Percentiles rank a stretch among this genome's conserved stretches.
Evolutionary conservation across 2,329 filamentous ascomycete species (phyloP).

Genomic region (Incumbomyces lentus): DNA sequence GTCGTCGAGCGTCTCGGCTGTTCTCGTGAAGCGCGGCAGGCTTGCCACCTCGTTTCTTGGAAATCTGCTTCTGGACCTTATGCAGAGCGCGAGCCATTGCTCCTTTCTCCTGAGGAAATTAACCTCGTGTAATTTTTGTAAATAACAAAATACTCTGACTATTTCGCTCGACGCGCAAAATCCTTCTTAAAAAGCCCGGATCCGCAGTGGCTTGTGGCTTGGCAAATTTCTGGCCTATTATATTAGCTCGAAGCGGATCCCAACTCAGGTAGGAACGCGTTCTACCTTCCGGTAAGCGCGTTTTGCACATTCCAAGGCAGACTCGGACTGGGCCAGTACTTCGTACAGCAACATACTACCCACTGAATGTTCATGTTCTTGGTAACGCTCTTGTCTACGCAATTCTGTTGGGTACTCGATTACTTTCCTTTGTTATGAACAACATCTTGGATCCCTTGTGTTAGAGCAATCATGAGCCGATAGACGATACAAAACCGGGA

Average conservation of each 20-base stretch:
- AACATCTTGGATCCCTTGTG: no score
- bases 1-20: conserved; percentile 71
- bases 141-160: not conserved
- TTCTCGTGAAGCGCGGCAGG: conserved; percentile 73
- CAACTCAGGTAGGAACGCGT: no score
- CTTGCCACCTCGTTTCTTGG: conserved; percentile 70
- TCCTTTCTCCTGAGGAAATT: no score
- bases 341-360: not conserved
- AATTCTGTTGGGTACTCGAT: no score
- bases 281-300: conserved; percentile 1
- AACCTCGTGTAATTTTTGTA: not conserved
- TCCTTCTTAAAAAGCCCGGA: no score
- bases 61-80: conserved; percentile 81
- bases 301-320: not conserved
- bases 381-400: not conserved
- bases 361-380: not conserved
- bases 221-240: no score
- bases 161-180: no score
- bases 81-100: conserved; percentile 64
- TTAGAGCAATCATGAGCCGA: no score
- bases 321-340: not conserved
- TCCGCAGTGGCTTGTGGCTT: no score
- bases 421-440: conserved; percentile 8
- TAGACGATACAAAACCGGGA: no score
- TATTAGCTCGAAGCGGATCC: no score